Evolutionary conservation across 1,284 basidiomycete species (phyloP), one percentile per base, ranked within the genome.

Genomic region (Tilletia caries): DNA sequence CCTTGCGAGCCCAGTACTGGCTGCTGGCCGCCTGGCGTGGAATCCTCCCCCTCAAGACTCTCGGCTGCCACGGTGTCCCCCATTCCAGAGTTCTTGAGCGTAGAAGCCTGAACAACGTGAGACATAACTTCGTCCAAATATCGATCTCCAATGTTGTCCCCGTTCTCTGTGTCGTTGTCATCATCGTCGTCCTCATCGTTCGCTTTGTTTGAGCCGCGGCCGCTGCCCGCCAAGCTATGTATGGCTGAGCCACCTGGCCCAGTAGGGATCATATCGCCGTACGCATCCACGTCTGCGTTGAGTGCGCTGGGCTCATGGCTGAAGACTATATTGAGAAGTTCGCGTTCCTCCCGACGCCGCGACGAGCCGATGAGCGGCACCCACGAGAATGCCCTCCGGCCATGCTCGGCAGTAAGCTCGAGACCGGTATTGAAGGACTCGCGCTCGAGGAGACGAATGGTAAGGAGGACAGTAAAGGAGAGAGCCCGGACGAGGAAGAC

Each of bases 371-470:
- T 66, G 20, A 74, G 41, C 5, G 70, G 67, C n/a, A 76, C 6
- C 44, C 69, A 27, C 18, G 66, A 67, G 43, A 74, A 37, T 65
- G 74, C 25, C 8, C 66, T 69, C 68, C 67, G 69, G 0, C 72
- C 73, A 68, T 73, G 75, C 32, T 78, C 75, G 20, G 76, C 75
- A 4, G 76, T 73, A 43, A 78, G 46, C 48, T 75, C 75, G 43
- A 78, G 65, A 12, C 76, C 76, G 20, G 64, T 54, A 8, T 68
- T 71, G 41, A 75, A 78, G 18, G 70, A 67, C 25, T 93, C 90
- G 27, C 93, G 87, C 83, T 95, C 93, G 80, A 92, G 93, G 66
- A 91, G 85, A 0, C 92, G 89, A 65, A 96, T 93, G 13, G 86
- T 72, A 23, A 96, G 84, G 48, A 96, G 85, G 20, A 95, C 87